Evolutionary conservation across 352 stramenopile genomes (phyloP).

Genomic region (Globisporangium lucens): DNA sequence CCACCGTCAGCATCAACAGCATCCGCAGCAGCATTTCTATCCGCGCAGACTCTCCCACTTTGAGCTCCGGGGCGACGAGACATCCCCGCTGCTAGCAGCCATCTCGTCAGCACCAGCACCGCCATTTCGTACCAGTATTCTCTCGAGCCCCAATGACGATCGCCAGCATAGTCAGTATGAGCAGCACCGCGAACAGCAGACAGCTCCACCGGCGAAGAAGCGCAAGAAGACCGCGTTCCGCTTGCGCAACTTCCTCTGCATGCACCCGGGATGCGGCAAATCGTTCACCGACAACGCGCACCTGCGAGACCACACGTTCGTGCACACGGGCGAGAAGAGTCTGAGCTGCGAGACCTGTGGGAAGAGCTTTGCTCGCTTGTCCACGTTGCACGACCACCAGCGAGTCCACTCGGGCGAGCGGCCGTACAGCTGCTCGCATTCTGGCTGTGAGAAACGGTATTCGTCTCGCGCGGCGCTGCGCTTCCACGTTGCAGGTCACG

Average conservation of each 20-base stretch:
- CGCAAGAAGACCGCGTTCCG: conserved; percentile 46
- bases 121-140: neutral
- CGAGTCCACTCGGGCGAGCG: conserved; percentile 76
- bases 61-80: conserved; percentile 7
- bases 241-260: conserved; percentile 68
- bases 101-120: neutral
- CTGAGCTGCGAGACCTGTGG: conserved; percentile 42
- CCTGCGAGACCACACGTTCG: conserved; percentile 62
- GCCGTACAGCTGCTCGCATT: conserved; percentile 44
- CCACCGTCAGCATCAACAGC: neutral
- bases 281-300: conserved; percentile 71
- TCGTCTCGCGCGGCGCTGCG: conserved; percentile 60
- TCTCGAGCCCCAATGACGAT: neutral
- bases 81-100: neutral
- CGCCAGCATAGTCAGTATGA: conserved; percentile 4
- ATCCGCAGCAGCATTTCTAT: neutral
- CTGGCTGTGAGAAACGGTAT: conserved; percentile 29
- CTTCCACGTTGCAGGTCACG: conserved; percentile 47
- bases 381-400: conserved; percentile 59
- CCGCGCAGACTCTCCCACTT: conserved; percentile 6
- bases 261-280: conserved; percentile 64
- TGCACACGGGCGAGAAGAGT: conserved; percentile 72
- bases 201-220: conserved; percentile 20
- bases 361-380: conserved; percentile 50
- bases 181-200: too few relatives aligned